These are phyloP conservation scores for Cyberlindnera meyerae DNA, from an alignment of 805 yeast species.

Conservation along the genomic window DNA sequence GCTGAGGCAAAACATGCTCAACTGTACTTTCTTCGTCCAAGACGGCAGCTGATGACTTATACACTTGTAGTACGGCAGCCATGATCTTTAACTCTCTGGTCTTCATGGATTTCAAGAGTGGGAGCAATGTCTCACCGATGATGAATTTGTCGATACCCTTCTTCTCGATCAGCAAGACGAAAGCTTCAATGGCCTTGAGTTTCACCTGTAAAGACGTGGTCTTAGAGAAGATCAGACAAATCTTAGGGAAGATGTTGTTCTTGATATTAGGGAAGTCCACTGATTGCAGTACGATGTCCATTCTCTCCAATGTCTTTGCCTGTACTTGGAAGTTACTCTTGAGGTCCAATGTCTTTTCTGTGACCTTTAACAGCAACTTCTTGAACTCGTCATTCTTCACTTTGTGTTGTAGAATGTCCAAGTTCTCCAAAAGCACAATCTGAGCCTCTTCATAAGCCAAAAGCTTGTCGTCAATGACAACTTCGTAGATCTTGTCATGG, in stretches of 20 bases:
- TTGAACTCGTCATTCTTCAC: slow-evolving; percentile 42
- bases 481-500: slow-evolving; percentile 39
- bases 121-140: slow-evolving; percentile 75
- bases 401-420: slow-evolving; percentile 42
- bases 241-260: slow-evolving; percentile 66
- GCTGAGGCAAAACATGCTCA: slow-evolving; percentile 48
- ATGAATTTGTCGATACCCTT: slow-evolving; percentile 67
- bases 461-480: slow-evolving; percentile 29
- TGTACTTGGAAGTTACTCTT: slow-evolving; percentile 39
- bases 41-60: slow-evolving; percentile 30
- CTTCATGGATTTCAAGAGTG: slow-evolving; percentile 68
- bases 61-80: slow-evolving; percentile 41
- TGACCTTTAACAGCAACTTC: slow-evolving; percentile 40
- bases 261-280: slow-evolving; percentile 70
- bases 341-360: slow-evolving; percentile 31
- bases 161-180: slow-evolving; percentile 50
- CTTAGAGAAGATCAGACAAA: slow-evolving; percentile 69
- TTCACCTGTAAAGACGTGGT: slow-evolving; percentile 83
- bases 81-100: slow-evolving; percentile 69
- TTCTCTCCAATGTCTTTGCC: slow-evolving; percentile 44
- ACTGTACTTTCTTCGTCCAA: slow-evolving; percentile 48
- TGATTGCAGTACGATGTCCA: slow-evolving; percentile 37
- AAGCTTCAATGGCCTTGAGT: slow-evolving; percentile 56
- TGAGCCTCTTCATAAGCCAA: slow-evolving; percentile 37
- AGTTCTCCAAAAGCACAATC: slow-evolving; percentile 41